phyloP scores from a whole-genome alignment of 2,329 filamentous ascomycete genomes.

The Exophiala xenobiotica region DNA sequence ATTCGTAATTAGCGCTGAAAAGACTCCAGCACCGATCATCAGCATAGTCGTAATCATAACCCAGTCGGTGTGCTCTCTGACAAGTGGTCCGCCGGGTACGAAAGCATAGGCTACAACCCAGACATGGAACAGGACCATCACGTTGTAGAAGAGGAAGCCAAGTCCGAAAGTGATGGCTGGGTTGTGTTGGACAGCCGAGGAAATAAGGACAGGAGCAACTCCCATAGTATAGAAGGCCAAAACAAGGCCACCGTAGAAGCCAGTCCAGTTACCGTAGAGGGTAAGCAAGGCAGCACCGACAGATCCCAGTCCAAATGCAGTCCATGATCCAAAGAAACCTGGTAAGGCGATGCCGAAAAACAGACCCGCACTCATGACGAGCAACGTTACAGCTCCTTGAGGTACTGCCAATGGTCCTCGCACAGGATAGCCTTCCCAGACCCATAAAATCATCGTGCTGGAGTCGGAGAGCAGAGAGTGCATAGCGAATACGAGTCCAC shows the following conservation, averaged over 20 bases:
- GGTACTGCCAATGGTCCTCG: slow-evolving; percentile 82
- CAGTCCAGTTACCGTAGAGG: slow-evolving; percentile 75
- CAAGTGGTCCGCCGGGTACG: slow-evolving; percentile 86
- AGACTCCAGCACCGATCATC: slow-evolving; percentile 79
- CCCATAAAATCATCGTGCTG: slow-evolving; percentile 98
- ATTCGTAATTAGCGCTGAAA: slow-evolving; percentile 61
- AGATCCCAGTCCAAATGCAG: slow-evolving; percentile 73
- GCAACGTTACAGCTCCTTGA: slow-evolving; percentile 84
- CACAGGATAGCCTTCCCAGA: slow-evolving; percentile 93
- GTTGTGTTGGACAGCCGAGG: slow-evolving; percentile 71
- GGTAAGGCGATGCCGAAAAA: slow-evolving; percentile 73
- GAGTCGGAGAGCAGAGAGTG: slow-evolving; percentile 94
- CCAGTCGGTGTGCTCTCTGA: slow-evolving; percentile 94
- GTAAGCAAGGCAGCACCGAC: slow-evolving; percentile 78
- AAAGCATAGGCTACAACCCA: slow-evolving; percentile 99
- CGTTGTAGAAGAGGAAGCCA: slow-evolving; percentile 87
- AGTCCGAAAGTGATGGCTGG: slow-evolving; percentile 81
- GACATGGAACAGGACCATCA: slow-evolving; percentile 94
- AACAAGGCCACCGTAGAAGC: slow-evolving; percentile 79
- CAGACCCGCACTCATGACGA: slow-evolving; percentile 81
- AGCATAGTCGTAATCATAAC: slow-evolving; percentile 86
- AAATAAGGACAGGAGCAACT: slow-evolving; percentile 70
- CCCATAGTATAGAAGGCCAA: slow-evolving; percentile 80
- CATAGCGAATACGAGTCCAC: slow-evolving; percentile 80
- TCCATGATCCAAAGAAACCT: slow-evolving; percentile 71